Base-by-base conservation (phyloP, 2,329 filamentous ascomycete genomes). In the Fusarium sacchari region DNA sequence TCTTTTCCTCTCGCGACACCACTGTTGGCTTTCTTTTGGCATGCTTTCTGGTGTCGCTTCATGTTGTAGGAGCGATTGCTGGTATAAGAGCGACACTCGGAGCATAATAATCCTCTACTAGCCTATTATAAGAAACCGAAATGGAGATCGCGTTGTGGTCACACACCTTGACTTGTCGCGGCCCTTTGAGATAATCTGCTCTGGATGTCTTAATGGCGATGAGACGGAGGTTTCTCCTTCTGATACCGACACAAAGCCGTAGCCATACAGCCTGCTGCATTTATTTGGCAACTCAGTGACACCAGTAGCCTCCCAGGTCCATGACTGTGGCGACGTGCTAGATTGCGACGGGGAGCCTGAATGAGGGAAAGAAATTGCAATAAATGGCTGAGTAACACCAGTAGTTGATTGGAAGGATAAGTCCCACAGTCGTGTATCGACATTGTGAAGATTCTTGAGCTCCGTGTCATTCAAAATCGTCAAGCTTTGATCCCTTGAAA, bases 1-100 rank as follows among this genome's bases (percentile, higher is more conserved):
- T 36, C n/a, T 37, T 26, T 1, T 1, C 14, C 9, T 1, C 5
- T 22, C 6, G 18, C 1, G 9, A 20, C 0, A 5, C 18, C 8
- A 52, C 0, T 22, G 0, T 37, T 37, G 4, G 0, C 49, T 3
- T 22, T 37, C 14, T 15, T 53, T 28, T 17, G 5, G 24, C 32
- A 53, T 17, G 2, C 5, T 0, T 6, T 53, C 14, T 37, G 50
- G 4, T 53, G 50, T 0, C 50, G 24, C 0, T 10, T 53, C 24
- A 3, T 3, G 5, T 53, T 53, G 1, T n/a, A n/a, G 1, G 50
- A 53, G 0, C 50, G 50, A 6, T 53, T 37, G 10, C 32, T 53
- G 1, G 24, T 7, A 8, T 53, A 53, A 28, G 18, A 37, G 7
- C 7, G n/a, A 2, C 50, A 37, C 1, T 3, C 6, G 0, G 10